A percentile compares a stretch with the other conserved stretches of the same genome.
Conservation (phyloP, 768 basidiomycete genomes). For the Hericium rajendrae region DNA sequence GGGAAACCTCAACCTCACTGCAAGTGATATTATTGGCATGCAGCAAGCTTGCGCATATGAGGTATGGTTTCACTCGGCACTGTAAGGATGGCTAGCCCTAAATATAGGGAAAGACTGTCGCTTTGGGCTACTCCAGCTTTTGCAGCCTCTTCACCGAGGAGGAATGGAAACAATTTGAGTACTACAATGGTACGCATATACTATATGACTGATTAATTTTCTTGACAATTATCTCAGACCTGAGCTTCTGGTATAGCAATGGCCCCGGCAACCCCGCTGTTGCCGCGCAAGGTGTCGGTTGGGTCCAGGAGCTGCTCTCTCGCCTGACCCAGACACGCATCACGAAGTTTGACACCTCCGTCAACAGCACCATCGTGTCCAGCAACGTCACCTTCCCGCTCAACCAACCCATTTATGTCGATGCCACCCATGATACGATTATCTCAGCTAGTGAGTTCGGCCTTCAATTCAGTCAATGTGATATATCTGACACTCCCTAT, state of each 20-base stretch:
- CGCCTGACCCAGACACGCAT: slow-evolving; percentile 30
- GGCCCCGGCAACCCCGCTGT: slow-evolving; percentile 35
- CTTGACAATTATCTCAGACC: slow-evolving; percentile 1
- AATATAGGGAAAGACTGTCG: slow-evolving; percentile 28
- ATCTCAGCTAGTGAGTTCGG: slow-evolving; percentile 24
- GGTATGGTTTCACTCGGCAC: slow-evolving; percentile 7
- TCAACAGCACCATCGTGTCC: slow-evolving; percentile 37
- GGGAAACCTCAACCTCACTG: slow-evolving; percentile 22
- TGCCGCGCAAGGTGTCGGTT: slow-evolving; percentile 30
- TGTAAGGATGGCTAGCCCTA: too few relatives aligned
- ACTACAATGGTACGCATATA: slow-evolving; percentile 23
- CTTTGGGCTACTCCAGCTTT: slow-evolving; percentile 39
- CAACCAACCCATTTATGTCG: slow-evolving; percentile 32
- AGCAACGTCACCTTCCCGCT: slow-evolving; percentile 27
- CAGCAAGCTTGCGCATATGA: slow-evolving; percentile 32
- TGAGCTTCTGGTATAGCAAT: slow-evolving; percentile 26
- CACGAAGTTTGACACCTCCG: slow-evolving; percentile 29
- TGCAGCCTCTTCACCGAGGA: slow-evolving; percentile 40
- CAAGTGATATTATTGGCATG: slow-evolving; percentile 24
- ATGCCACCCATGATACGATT: slow-evolving; percentile 38
- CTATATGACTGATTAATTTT: background rate
- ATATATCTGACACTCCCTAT: slow-evolving; percentile 17
- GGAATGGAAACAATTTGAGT: slow-evolving; percentile 43
- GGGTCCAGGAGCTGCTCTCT: slow-evolving; percentile 34
- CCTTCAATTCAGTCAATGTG: slow-evolving; percentile 16